Conservation (phyloP, 2,329 filamentous ascomycete species). For the Apiospora kogelbergensis region DNA sequence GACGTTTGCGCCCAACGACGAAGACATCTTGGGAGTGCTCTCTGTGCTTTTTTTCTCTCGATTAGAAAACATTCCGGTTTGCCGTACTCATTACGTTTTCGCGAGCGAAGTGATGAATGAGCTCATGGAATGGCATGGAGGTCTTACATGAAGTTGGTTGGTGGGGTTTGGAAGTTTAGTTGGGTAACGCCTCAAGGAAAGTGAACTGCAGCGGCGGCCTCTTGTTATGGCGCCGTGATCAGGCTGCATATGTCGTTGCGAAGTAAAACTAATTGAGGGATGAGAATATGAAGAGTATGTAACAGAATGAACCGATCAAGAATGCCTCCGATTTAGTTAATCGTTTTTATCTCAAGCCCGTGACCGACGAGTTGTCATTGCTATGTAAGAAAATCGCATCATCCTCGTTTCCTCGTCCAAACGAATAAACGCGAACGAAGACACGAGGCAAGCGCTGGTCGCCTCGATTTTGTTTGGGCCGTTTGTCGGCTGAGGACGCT, state of each 20-base stretch:
- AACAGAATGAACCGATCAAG: not conserved
- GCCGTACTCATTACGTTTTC: not conserved
- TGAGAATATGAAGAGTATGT: not conserved
- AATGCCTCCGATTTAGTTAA: too few relatives aligned
- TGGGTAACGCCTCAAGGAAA: not conserved
- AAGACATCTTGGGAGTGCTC: not conserved
- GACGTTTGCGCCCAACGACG: conserved; percentile 10
- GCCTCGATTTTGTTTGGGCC: not conserved
- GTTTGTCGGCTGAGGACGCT: not conserved
- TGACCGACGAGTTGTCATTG: not conserved
- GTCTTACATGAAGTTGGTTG: not conserved
- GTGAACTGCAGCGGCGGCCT: not conserved
- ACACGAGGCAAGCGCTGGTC: not conserved
- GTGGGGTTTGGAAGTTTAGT: not conserved
- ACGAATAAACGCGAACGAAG: not conserved
- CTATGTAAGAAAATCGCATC: not conserved
- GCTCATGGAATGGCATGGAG: too few relatives aligned
- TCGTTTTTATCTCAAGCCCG: not conserved
- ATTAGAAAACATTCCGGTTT: not conserved
- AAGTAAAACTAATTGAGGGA: too few relatives aligned
- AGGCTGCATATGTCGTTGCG: not conserved
- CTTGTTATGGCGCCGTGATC: not conserved
- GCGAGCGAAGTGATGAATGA: not conserved
- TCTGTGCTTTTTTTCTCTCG: not conserved
- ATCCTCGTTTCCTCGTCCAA: not conserved